Evolutionary conservation across 306 rosid genomes (phyloP), one percentile per base, ranked within the genome.

Genomic region (Dryas alaskensis): DNA sequence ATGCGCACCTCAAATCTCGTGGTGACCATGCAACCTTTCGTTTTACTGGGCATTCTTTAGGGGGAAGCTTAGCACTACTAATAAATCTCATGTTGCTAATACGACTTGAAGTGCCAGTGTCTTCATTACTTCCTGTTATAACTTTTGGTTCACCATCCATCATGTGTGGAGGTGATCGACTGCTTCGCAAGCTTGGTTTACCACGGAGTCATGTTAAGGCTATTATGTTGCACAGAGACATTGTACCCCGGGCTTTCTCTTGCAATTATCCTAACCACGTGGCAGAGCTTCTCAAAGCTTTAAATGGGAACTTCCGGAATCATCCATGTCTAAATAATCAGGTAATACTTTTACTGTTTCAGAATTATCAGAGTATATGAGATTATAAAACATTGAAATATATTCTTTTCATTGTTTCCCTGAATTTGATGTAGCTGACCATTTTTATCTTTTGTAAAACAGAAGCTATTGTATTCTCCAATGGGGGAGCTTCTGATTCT

Each of bases 41-140:
- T 40, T 94, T 87, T 91, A 89, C 97, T 0, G 97, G 99, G 13
- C 99, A 94, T 81, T 94, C 99, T 49, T 94, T 94, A 17, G 99
- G 99, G 60, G 99, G 99, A 84, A 94, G 99, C 88, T 83, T 94
- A 85, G 90, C 99, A 12, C 75, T 89, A 25, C 85, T 94, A 3
- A 86, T 92, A 79, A 94, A 89, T 75, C 95, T 94, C 62, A 94
- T 94, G 99, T 85, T 94, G 61, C 73, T 94, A 70, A 86, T 92
- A 77, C 87, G 97, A 75, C 44, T 81, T 16, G 89, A 86, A 75
- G 97, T 83, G 65, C 95, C 95, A 5, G 47, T 78, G 22, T 83
- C 99, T 61, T 86, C 96, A 64, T 82, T 94, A 69, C 99, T 92
- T 76, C 96, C 99, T 60, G 93, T 94, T 60, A 82, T 94, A 83